Evolutionary conservation across 1,284 basidiomycete species (phyloP), one percentile per base, ranked within the genome.

Genomic region (Naganishia albida): DNA sequence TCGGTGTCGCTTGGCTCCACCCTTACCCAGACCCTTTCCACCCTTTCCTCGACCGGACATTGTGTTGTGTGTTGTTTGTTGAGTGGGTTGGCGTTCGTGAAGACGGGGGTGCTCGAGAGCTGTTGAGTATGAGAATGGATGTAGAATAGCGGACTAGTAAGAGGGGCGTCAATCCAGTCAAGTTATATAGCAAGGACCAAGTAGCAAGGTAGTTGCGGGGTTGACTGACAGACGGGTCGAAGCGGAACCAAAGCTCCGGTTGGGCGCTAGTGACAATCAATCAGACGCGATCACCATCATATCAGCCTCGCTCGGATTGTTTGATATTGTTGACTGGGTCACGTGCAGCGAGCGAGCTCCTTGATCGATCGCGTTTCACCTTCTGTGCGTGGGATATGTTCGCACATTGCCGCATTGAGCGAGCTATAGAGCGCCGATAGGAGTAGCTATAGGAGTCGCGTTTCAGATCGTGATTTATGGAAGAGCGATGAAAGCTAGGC

Each of bases 1-100:
- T 78, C 89, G 86, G 83, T 91, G 88, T 82, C 89, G 87, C 86
- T 91, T 91, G 72, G 89, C 90, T 80, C 88, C 89, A 78, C 89
- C 89, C 86, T 88, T 90, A 76, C 87, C 88, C 79, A 90, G 86
- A 77, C 67, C 82, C 77, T 83, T 83, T 70, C 82, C 82, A 78
- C 85, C 87, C 82, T 88, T 88, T 80, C 87, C 87, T 81, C 87
- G 86, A 75, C 87, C 87, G 82, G 87, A 88, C 87, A 88, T 89
- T 75, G 68, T 67, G 67, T 64, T 26, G 26, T 43, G 34, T 40
- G 44, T 60, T 55, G 62, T 50, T 34, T 43, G 55, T 40, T 39
- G 28, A 43, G 57, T 18, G 7, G 42, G 40, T 8, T 28, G 38
- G 48, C 40, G 20, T 46, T 18, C 15, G 8, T 26, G 23, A 13